A percentile compares a stretch with the other conserved stretches of the same genome.
Evolutionary conservation across 495 filamentous ascomycete species (phyloP).

Genomic region (Lasiosphaeria miniovina): DNA sequence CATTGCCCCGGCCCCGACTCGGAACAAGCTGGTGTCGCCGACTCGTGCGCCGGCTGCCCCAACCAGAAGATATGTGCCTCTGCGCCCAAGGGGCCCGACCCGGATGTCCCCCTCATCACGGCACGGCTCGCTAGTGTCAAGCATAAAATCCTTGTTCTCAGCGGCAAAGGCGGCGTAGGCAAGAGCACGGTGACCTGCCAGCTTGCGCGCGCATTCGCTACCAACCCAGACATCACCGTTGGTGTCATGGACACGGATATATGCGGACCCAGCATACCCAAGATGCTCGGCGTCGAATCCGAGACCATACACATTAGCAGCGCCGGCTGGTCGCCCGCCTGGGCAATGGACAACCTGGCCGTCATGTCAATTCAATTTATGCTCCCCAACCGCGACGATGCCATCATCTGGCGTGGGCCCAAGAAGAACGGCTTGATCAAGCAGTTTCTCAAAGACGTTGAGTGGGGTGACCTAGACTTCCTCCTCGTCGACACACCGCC

Average conservation of each 20-base stretch:
- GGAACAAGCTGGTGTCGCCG: constrained; percentile 74
- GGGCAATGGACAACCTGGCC: constrained; percentile 85
- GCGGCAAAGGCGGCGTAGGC: constrained; percentile 94
- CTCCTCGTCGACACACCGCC: constrained; percentile 93
- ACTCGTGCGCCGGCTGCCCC: constrained; percentile 89
- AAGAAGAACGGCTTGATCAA: constrained; percentile 99
- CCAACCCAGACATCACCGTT: constrained; percentile 68
- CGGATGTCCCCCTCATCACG: constrained; percentile 84
- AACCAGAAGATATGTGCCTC: constrained; percentile 95
- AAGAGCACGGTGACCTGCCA: constrained; percentile 90
- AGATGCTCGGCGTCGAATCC: constrained; percentile 94
- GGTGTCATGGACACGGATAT: constrained; percentile 98
- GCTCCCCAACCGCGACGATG: constrained; percentile 87
- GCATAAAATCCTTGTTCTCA: constrained; percentile 89
- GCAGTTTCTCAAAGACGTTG: constrained; percentile 93
- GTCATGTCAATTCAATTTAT: constrained; percentile 98
- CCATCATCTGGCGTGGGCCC: constrained; percentile 93
- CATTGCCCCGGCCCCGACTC: constrained; percentile 96
- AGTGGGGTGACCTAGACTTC: constrained; percentile 94
- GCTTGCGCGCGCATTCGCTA: constrained; percentile 82
- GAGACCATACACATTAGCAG: constrained; percentile 85
- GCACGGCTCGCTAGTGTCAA: constrained; percentile 73
- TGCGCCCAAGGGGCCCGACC: constrained; percentile 92
- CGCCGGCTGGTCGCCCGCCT: constrained; percentile 87
- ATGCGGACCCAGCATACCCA: constrained; percentile 88